Base-by-base conservation (phyloP, 192 early-diverging fungal genomes). In the Podila clonocystis region DNA sequence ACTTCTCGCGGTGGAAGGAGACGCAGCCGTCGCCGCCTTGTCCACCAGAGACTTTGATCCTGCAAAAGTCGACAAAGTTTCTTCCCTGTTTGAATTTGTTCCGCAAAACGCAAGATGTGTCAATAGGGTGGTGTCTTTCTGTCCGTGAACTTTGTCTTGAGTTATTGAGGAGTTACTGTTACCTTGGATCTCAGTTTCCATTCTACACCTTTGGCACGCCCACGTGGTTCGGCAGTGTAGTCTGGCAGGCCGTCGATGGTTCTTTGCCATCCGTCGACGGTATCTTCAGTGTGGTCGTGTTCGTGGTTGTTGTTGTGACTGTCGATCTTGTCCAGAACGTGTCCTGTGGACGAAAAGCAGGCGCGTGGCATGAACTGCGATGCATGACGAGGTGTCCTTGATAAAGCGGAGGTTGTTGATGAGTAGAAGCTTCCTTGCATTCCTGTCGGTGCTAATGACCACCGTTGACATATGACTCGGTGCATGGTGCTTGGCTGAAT, bases 21-120 rank as follows among this genome's bases (percentile, higher is more conserved):
- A 93, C 91, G 71, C 93, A 94, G 0, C 94, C 94, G 71, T 89
- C 89, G 26, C 94, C 94, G 20, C 94, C 94, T 22, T 80, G 69
- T 22, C 94, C 94, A 36, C 89, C 93, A 9, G 83, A 75, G 12
- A 87, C 91, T 36, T 85, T 85, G 52, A 93, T 88, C 45, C 91
- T 89, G 66, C 90, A 84, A 63, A 87, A 85, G 73, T 95, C 94
- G 50, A 91, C 83, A 86, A 95, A 95, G 69, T 93, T 91, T 58
- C 91, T 85, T n/a, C 89, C 88, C 91, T 92, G 41, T 31, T 9
- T 13, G 20, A 4, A 11, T 65, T 61, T 19, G 52, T 7, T 45
- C 41, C 41, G 41, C 15, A 45, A 41, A 45, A 50, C 34, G 28
- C 22, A 29, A 59, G 5, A 2, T 26, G 22, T 52, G n/a, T 36